phyloP scores from a whole-genome alignment of 805 yeast species.

The Kuraishia floccosa region DNA sequence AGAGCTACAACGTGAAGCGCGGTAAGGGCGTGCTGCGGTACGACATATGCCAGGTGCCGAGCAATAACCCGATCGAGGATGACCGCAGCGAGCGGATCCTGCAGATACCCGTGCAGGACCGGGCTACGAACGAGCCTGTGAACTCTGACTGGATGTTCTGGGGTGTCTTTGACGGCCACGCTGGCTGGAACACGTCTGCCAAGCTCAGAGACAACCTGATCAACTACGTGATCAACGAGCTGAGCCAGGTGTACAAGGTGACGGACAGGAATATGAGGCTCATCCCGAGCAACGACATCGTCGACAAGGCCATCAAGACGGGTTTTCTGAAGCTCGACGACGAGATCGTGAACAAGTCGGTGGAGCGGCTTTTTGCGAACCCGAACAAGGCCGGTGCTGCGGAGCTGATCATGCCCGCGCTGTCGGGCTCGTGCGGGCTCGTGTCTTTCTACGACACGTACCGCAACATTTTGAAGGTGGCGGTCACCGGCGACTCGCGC shows the following conservation, averaged over 20 bases:
- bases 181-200: slow-evolving; percentile 91
- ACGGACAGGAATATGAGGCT: slow-evolving; percentile 39
- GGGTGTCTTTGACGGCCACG: slow-evolving; percentile 95
- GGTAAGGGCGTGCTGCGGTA: slow-evolving; percentile 84
- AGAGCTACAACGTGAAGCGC: slow-evolving; percentile 68
- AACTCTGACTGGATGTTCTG: slow-evolving; percentile 81
- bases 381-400: slow-evolving; percentile 60
- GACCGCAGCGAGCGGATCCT: slow-evolving; percentile 78
- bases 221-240: slow-evolving; percentile 63
- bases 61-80: slow-evolving; percentile 92
- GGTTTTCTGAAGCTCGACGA: slow-evolving; percentile 82
- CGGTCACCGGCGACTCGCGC: slow-evolving; percentile 94
- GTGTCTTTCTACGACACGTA: slow-evolving; percentile 78
- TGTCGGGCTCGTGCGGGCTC: slow-evolving; percentile 91
- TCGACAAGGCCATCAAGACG: slow-evolving; percentile 69
- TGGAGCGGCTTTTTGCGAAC: slow-evolving; percentile 55
- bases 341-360: slow-evolving; percentile 69
- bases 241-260: slow-evolving; percentile 54
- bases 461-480: slow-evolving; percentile 65
- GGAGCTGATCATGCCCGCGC: slow-evolving; percentile 78
- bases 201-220: slow-evolving; percentile 73
- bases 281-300: slow-evolving; percentile 55
- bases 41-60: slow-evolving; percentile 82
- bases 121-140: slow-evolving; percentile 30
- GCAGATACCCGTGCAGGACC: slow-evolving; percentile 60